phyloP scores from a whole-genome alignment of 2,329 filamentous ascomycete genomes.

The Akanthomyces dipterigenus region DNA sequence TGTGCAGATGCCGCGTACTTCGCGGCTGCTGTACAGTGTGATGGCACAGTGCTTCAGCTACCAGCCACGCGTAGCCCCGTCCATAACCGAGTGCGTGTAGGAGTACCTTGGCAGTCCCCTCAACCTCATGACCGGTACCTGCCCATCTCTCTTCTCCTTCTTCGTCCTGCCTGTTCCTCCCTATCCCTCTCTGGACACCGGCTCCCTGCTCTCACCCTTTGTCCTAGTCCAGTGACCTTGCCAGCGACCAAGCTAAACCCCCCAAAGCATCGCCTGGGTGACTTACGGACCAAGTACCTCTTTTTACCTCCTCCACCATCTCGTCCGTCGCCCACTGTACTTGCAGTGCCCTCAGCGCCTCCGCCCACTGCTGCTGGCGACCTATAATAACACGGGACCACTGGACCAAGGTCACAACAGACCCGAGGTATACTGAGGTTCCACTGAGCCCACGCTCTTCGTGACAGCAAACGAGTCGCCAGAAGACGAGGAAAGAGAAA shows the following conservation, averaged over 20 bases:
- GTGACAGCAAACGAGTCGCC: conserved; percentile 2
- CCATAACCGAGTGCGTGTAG: neutral
- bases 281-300: conserved; percentile 35
- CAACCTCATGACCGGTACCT: neutral
- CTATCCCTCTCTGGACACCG: neutral
- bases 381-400: too few species aligned
- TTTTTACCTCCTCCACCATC: conserved; percentile 20
- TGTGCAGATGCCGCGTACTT: neutral
- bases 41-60: neutral
- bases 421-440: neutral
- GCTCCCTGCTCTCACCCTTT: neutral
- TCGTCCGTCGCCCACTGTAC: neutral
- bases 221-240: conserved; percentile 6
- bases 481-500: neutral
- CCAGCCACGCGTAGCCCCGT: neutral
- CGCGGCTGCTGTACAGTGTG: neutral
- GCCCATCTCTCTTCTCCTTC: neutral
- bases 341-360: conserved; percentile 13
- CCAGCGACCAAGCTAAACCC: conserved; percentile 14
- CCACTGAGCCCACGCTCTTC: neutral
- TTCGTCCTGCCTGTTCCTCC: neutral
- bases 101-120: conserved; percentile 9
- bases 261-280: conserved; percentile 28
- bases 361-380: neutral
- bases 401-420: neutral